Base-by-base conservation (phyloP, 768 basidiomycete genomes). In the Russula virescens region DNA sequence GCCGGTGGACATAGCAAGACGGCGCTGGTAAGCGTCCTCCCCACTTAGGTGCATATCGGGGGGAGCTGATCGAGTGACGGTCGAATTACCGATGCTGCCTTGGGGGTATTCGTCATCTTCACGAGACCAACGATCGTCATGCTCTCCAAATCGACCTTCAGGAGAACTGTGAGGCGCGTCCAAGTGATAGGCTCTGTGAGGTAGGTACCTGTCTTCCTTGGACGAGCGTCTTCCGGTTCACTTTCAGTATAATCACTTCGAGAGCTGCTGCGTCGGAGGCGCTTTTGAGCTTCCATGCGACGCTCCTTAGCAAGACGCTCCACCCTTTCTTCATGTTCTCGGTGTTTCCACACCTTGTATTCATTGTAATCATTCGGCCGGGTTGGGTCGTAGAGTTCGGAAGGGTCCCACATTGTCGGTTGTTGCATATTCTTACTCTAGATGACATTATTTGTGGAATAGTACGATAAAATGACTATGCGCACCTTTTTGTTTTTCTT, bases 311-410 rank as follows among this genome's bases (percentile, higher is more conserved):
- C 69, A 19, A 72, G 61, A 38, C 85, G 80, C 66, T 87, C 83
- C n/a, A 87, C 80, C 47, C 83, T 77, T 66, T 92, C 88, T 52
- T 88, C 89, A 46, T 83, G 83, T 26, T 91, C 88, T 60, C 84
- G 84, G 65, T 84, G 83, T 66, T 87, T 87, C 85, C 86, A 93
- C 13, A 83, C 68, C 69, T 92, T 94, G 78, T 86, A 94, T 68
- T 94, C 92, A 67, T 87, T 86, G 74, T 94, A 93, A 68, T 94
- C 92, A 63, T 94, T 94, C 2, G 92, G 92, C 26, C 88, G 83
- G 23, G 85, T 74, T 1, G 91, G 88, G 66, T 94, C 92, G 71
- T 94, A 94, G 31, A 75, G 78, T 68, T 93, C 91, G 60, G 74
- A 71, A 5, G 91, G 91, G 73, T 94, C 90, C 91, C 91, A 92